Conservation (phyloP, 257 asterid species). For the Salvia hispanica region DNA sequence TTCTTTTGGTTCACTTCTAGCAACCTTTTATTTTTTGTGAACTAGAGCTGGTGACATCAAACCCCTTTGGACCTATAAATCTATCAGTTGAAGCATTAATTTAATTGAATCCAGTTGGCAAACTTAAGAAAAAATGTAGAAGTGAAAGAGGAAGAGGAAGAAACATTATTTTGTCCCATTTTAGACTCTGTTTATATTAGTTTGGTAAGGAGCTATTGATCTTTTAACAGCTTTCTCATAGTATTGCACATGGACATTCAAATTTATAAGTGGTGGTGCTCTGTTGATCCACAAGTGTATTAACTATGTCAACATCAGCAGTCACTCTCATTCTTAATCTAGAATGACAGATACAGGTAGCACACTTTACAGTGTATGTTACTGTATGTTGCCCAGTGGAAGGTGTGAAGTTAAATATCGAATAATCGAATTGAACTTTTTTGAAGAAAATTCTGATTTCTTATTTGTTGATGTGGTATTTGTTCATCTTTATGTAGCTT, state of each 20-base stretch:
- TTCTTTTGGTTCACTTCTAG: conserved; percentile 16
- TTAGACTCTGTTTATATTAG: conserved; percentile 10
- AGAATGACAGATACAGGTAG: neutral
- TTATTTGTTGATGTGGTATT: conserved; percentile 19
- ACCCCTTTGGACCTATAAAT: conserved; percentile 14
- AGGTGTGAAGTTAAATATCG: neutral
- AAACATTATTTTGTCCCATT: neutral
- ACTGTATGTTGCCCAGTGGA: conserved; percentile 23
- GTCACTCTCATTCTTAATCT: conserved; percentile 15
- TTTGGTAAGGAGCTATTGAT: too few relatives aligned
- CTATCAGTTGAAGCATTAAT: conserved; percentile 20
- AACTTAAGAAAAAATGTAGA: conserved; percentile 9
- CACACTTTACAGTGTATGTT: conserved; percentile 4
- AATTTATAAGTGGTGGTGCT: conserved; percentile 3
- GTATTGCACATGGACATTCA: too few relatives aligned
- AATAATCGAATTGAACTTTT: neutral
- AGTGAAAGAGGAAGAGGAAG: conserved; percentile 3
- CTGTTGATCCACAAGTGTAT: conserved; percentile 6
- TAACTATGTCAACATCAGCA: conserved; percentile 16
- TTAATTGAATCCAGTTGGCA: conserved; percentile 1
- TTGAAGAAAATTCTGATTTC: neutral
- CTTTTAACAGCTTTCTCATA: too few relatives aligned
- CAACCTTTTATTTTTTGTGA: neutral
- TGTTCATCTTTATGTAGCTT: conserved; percentile 24
- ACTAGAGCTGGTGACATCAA: conserved; percentile 11